phyloP scores from a whole-genome alignment of 1,284 basidiomycete species.

The Malassezia pachydermatis region DNA sequence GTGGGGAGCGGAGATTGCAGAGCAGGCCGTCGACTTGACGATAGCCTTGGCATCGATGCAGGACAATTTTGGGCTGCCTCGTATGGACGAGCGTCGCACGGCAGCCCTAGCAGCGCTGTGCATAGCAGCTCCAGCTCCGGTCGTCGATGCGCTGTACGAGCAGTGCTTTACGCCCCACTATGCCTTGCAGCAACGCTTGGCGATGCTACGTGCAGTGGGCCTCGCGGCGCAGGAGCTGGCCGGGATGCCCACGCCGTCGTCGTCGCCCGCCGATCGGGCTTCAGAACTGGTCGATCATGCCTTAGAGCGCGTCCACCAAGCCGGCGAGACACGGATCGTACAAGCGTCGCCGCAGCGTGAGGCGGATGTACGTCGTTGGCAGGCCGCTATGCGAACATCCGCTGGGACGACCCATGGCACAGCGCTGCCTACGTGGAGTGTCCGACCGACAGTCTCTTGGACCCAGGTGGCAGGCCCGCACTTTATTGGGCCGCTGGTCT shows the following conservation, averaged over 20 bases:
- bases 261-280: background rate
- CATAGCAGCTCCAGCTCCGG: slow-evolving; percentile 63
- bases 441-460: slow-evolving; percentile 49
- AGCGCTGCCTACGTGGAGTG: slow-evolving; percentile 3
- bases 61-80: slow-evolving; percentile 69
- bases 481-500: slow-evolving; percentile 12
- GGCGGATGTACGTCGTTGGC: background rate
- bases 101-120: slow-evolving; percentile 68
- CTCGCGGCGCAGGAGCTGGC: slow-evolving; percentile 75
- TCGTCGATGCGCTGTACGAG: slow-evolving; percentile 63
- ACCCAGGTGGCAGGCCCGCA: background rate
- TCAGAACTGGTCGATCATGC: slow-evolving; percentile 8
- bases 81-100: slow-evolving; percentile 69
- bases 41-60: slow-evolving; percentile 65
- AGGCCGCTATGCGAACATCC: background rate
- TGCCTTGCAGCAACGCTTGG: slow-evolving; percentile 69
- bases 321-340: slow-evolving; percentile 21
- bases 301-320: background rate
- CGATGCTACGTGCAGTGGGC: slow-evolving; percentile 74
- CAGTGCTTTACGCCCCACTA: slow-evolving; percentile 88
- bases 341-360: background rate
- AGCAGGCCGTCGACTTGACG: slow-evolving; percentile 74
- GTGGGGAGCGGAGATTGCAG: slow-evolving; percentile 48
- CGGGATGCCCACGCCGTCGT: slow-evolving; percentile 50
- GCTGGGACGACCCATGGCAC: no score